Base-by-base conservation (phyloP, 192 early-diverging fungal genomes). In the Hyaloraphidium curvatum region DNA sequence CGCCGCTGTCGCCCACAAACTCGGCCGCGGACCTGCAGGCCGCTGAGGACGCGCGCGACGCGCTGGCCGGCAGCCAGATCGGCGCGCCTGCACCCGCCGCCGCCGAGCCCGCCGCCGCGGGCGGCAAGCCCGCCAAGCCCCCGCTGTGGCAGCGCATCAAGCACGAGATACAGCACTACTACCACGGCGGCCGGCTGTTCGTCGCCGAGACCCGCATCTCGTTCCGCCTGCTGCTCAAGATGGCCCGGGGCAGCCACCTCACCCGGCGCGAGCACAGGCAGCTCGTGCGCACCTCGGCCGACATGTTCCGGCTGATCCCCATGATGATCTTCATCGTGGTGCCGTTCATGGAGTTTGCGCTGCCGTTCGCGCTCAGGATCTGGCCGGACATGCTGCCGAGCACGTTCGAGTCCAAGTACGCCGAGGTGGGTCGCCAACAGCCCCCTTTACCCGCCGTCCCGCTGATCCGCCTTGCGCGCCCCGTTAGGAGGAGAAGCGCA, bases 361-460 rank as follows among this genome's bases (percentile, higher is more conserved):
- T 97, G 30, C 93, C 93, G 9, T 74, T 97, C 27, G 75, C 86
- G 4, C 66, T 97, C 40, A 83, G 86, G 63, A 66, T 97, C 39
- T 97, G 94, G 79, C 93, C 93, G 21, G 85, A 89, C 59, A 93
- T 97, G 88, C 63, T 97, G 30, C 93, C 93, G 7, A 83, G 80
- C 52, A 97, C 93, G 2, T 97, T 91, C 69, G 89, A 92, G 64
- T 81, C 82, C 75, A 84, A 87, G 68, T 89, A 75, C 64, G 70
- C 71, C 52, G 76, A 79, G 66, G 80, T 81, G 63, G 54, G 2
- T 5, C 54, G n/a, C n/a, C n/a, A n/a, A n/a, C n/a, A n/a, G n/a
- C n/a, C n/a, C n/a, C n/a, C n/a, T n/a, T n/a, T n/a, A n/a, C n/a
- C n/a, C n/a, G n/a, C n/a, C n/a, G n/a, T n/a, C n/a, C n/a, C n/a